Evolutionary conservation across 2,329 filamentous ascomycete genomes (phyloP).

Genomic region (Penicillium sp.): DNA sequence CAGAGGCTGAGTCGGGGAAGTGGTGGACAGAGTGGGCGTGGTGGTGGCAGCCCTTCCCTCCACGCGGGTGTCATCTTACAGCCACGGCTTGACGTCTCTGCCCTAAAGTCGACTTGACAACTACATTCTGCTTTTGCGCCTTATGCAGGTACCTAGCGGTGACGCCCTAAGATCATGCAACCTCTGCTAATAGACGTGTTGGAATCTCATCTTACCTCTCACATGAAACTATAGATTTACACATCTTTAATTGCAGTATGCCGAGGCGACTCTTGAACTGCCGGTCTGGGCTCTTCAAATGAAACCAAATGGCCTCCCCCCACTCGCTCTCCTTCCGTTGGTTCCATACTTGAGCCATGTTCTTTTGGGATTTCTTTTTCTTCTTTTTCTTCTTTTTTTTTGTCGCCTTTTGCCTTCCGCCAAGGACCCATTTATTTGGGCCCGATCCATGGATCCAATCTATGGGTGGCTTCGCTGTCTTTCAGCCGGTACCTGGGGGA

Average conservation of each 20-base stretch:
- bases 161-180: neutral
- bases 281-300: neutral
- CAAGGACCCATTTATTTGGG: constrained; percentile 14
- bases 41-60: neutral
- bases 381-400: constrained; percentile 7
- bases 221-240: neutral
- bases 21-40: neutral
- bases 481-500: neutral
- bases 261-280: neutral
- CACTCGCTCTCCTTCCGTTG: constrained; percentile 13
- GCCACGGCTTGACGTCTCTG: neutral
- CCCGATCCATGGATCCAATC: constrained; percentile 19
- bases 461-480: constrained; percentile 5
- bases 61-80: neutral
- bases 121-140: neutral
- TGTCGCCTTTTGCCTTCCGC: constrained; percentile 18
- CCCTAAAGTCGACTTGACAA: too few species aligned
- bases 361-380: constrained; percentile 18
- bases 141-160: neutral
- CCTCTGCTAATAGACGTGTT: neutral
- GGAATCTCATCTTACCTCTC: neutral
- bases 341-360: neutral
- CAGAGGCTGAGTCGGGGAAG: neutral
- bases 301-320: neutral
- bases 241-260: neutral